These are phyloP conservation scores for Trichoderma harzianum DNA, from an alignment of 2,329 filamentous ascomycete genomes.

Conservation along the genomic window DNA sequence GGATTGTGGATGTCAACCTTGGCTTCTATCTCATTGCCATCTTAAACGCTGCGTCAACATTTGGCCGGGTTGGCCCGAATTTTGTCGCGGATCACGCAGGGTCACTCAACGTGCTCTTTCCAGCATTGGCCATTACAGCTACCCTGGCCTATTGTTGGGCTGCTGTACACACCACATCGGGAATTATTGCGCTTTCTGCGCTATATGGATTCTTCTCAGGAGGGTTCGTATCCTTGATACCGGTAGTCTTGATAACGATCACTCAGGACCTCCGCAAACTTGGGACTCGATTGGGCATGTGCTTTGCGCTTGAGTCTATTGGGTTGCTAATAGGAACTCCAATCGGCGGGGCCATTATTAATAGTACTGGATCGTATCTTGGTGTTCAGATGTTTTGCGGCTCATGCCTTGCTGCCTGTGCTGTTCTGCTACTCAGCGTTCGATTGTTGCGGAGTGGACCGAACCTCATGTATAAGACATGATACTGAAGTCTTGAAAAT, in stretches of 20 bases:
- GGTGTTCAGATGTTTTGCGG: not conserved
- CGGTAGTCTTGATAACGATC: not conserved
- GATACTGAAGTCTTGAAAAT: not conserved
- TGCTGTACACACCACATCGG: not conserved
- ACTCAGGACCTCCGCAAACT: not conserved
- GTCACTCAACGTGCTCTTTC: not conserved
- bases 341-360: not conserved
- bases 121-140: not conserved
- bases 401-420: not conserved
- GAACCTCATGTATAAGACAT: not conserved
- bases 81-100: not conserved
- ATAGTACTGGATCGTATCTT: not conserved
- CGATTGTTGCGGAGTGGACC: not conserved
- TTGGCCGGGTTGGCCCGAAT: not conserved
- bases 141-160: not conserved
- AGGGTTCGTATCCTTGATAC: not conserved
- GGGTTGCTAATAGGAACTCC: not conserved
- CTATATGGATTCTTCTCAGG: not conserved
- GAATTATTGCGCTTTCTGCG: not conserved
- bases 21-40: not conserved
- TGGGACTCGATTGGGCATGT: not conserved
- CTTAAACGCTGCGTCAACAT: not conserved
- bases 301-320: not conserved
- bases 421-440: not conserved
- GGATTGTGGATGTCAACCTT: not conserved